phyloP scores from a whole-genome alignment of 2,329 filamentous ascomycete species.

The Venturia aucupariae region DNA sequence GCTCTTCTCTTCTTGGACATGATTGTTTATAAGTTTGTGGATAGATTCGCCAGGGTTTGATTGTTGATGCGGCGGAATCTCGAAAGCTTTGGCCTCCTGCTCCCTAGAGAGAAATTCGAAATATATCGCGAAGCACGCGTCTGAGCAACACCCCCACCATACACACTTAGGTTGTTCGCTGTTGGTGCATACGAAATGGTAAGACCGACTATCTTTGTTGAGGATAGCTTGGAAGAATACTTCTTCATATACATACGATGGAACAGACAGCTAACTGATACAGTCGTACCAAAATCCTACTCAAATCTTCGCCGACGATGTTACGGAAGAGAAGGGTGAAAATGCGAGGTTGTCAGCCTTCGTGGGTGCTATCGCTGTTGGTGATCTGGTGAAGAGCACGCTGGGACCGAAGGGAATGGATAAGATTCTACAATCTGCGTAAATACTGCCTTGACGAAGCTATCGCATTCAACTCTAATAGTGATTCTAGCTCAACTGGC shows the following conservation, averaged over 20 bases:
- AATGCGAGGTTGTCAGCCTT: slow-evolving; percentile 98
- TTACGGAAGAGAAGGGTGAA: slow-evolving; percentile 95
- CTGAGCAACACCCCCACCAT: not conserved
- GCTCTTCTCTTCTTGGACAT: slow-evolving; percentile 36
- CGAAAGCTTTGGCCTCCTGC: not conserved
- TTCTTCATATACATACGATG: not conserved
- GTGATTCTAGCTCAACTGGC: slow-evolving; percentile 63
- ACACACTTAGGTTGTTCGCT: not conserved
- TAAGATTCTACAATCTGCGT: slow-evolving; percentile 95
- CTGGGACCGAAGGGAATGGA: slow-evolving; percentile 98
- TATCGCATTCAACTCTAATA: slow-evolving; percentile 18
- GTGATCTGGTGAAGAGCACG: slow-evolving; percentile 94
- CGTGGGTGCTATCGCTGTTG: slow-evolving; percentile 94
- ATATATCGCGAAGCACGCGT: not conserved
- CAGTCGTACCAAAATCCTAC: slow-evolving; percentile 60
- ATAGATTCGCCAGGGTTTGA: not conserved
- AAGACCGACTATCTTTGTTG: not conserved
- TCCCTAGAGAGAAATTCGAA: slow-evolving; percentile 1
- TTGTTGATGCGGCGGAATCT: not conserved
- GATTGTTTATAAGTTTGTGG: slow-evolving; percentile 4
- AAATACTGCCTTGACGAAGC: slow-evolving; percentile 32
- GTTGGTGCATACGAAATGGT: not conserved
- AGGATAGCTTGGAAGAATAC: not conserved
- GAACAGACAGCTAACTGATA: slow-evolving; percentile 1
- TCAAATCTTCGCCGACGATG: slow-evolving; percentile 96